These are phyloP conservation scores for Spencermartinsiella ligniputridi DNA, from an alignment of 1,139 yeast genomes.

Conservation along the genomic window DNA sequence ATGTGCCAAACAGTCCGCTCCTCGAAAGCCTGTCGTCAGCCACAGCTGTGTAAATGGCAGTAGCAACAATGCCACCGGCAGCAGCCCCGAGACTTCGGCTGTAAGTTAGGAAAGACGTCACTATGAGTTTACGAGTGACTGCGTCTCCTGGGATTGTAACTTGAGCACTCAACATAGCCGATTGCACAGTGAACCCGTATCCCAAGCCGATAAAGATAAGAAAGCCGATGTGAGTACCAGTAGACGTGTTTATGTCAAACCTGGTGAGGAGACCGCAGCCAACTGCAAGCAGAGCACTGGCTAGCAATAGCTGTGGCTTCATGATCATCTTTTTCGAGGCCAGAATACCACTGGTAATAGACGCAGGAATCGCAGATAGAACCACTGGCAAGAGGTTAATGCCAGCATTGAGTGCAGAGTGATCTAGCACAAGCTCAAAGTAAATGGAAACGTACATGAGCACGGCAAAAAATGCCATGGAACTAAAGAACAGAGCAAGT, in stretches of 20 bases:
- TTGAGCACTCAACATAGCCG: slow-evolving; percentile 6
- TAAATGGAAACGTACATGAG: slow-evolving; percentile 47
- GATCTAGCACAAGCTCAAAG: slow-evolving; percentile 47
- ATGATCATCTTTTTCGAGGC: slow-evolving; percentile 46
- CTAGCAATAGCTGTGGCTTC: slow-evolving; percentile 46
- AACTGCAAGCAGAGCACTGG: slow-evolving; percentile 42
- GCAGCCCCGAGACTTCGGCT: slow-evolving; percentile 3
- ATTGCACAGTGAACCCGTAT: slow-evolving; percentile 2
- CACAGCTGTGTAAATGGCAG: slow-evolving; percentile 5
- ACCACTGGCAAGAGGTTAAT: slow-evolving; percentile 50
- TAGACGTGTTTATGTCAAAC: slow-evolving; percentile 29
- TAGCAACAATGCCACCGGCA: slow-evolving; percentile 4
- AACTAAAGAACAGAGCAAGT: slow-evolving; percentile 38
- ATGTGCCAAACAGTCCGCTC: slow-evolving; percentile 2
- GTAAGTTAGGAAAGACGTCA: background rate
- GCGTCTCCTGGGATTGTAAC: slow-evolving; percentile 5
- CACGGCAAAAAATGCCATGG: slow-evolving; percentile 41
- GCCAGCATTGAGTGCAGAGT: slow-evolving; percentile 53
- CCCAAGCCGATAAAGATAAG: slow-evolving; percentile 1
- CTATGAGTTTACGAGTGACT: slow-evolving; percentile 1
- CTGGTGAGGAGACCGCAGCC: slow-evolving; percentile 51
- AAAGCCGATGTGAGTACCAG: background rate
- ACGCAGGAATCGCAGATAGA: slow-evolving; percentile 45
- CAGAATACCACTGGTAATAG: slow-evolving; percentile 43
- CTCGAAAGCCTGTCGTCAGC: background rate